Conservation (phyloP, 768 basidiomycete species). For the Psilocybe azurescens region DNA sequence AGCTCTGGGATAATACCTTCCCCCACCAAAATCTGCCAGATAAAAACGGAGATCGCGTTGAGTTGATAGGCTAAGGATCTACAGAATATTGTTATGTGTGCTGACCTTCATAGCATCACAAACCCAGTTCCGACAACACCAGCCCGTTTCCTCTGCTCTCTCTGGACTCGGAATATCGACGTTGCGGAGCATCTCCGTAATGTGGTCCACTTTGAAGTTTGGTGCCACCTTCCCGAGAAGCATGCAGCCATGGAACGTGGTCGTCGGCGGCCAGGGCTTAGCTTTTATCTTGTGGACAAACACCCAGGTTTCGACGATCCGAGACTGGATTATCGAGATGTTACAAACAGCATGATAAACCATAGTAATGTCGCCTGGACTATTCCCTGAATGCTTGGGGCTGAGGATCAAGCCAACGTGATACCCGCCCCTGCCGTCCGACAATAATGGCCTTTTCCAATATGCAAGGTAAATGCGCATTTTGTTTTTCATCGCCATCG, state of each 20-base stretch:
- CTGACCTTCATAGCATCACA: not conserved
- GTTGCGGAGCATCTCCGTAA: not conserved
- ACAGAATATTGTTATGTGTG: too few species aligned
- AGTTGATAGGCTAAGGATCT: too few species aligned
- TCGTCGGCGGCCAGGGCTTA: not conserved
- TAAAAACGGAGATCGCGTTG: too few species aligned
- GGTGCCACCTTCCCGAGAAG: not conserved
- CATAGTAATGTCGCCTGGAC: not conserved
- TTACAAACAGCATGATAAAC: not conserved
- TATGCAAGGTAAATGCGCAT: not conserved
- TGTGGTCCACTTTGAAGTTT: not conserved
- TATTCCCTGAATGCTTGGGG: not conserved
- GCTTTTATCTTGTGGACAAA: not conserved
- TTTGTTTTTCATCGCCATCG: not conserved
- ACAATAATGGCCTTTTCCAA: not conserved
- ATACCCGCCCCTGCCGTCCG: not conserved
- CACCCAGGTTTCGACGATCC: not conserved
- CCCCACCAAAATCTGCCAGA: too few species aligned
- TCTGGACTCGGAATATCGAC: not conserved
- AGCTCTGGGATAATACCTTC: too few species aligned
- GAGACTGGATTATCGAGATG: not conserved
- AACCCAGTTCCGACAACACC: not conserved
- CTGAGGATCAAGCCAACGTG: not conserved
- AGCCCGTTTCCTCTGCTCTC: not conserved
- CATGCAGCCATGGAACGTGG: not conserved